These are phyloP conservation scores for Aaosphaeria pasadenensis DNA, from an alignment of 2,329 filamentous ascomycete genomes.

Conservation along the genomic window DNA sequence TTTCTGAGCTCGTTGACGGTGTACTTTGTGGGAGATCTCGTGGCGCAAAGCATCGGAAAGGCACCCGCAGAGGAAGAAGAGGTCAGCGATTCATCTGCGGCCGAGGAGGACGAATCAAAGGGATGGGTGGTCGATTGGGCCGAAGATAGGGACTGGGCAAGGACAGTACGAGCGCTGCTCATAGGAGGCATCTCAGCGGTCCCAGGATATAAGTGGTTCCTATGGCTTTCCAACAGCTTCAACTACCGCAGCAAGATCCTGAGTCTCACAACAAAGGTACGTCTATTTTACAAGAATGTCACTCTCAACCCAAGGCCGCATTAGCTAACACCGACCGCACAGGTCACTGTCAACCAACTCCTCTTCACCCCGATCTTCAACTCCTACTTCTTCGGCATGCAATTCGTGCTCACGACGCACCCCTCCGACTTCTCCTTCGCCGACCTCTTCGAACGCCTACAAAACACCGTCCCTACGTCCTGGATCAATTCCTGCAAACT, in stretches of 20 bases:
- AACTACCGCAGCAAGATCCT: slow-evolving; percentile 73
- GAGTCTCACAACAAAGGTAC: slow-evolving; percentile 66
- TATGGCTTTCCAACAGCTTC: slow-evolving; percentile 77
- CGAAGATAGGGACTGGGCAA: slow-evolving; percentile 44
- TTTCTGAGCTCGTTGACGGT: slow-evolving; percentile 72
- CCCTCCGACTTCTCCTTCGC: slow-evolving; percentile 11
- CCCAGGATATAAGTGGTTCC: slow-evolving; percentile 79
- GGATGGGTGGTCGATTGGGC: slow-evolving; percentile 40
- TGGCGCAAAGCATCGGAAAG: slow-evolving; percentile 64
- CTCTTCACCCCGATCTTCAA: slow-evolving; percentile 70
- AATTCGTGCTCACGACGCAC: slow-evolving; percentile 46
- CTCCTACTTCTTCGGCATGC: slow-evolving; percentile 53
- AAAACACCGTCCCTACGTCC: slow-evolving; percentile 71
- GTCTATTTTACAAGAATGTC: background rate
- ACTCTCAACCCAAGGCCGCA: background rate
- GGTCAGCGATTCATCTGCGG: background rate
- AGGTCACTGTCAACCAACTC: slow-evolving; percentile 72
- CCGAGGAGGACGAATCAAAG: slow-evolving; percentile 17
- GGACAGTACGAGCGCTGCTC: slow-evolving; percentile 68
- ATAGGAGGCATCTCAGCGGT: slow-evolving; percentile 74
- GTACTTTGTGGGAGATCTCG: slow-evolving; percentile 74
- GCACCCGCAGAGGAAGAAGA: slow-evolving; percentile 12
- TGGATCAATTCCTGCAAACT: slow-evolving; percentile 79
- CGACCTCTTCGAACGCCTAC: slow-evolving; percentile 70
- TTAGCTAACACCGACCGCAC: background rate